Evolutionary conservation across 2,329 filamentous ascomycete species (phyloP).

Genomic region (Alternaria novae-zelandiae): DNA sequence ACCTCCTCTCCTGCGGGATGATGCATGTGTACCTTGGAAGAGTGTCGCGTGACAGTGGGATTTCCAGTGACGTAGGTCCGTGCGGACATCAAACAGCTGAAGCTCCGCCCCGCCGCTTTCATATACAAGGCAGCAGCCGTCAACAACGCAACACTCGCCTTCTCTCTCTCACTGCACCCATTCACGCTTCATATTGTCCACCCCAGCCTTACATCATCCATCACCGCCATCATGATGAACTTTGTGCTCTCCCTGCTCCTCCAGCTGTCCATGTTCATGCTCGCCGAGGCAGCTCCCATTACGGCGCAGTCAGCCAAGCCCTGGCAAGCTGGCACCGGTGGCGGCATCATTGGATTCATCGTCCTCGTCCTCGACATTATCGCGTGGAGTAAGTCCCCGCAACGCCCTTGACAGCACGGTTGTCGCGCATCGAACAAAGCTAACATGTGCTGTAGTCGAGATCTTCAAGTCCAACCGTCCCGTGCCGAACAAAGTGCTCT

Average conservation of each 20-base stretch:
- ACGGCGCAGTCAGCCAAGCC: slow-evolving; percentile 50
- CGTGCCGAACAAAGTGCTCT: slow-evolving; percentile 64
- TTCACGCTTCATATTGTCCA: background rate
- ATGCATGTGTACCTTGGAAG: slow-evolving; percentile 3
- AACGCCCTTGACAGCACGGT: too few species aligned
- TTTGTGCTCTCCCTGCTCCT: slow-evolving; percentile 54
- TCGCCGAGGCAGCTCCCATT: slow-evolving; percentile 58
- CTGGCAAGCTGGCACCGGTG: slow-evolving; percentile 67
- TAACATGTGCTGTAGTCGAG: slow-evolving; percentile 59
- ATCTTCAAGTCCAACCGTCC: slow-evolving; percentile 69
- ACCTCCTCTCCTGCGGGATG: background rate
- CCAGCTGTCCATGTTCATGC: slow-evolving; percentile 60
- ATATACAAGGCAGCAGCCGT: slow-evolving; percentile 19
- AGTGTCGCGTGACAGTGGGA: slow-evolving; percentile 6
- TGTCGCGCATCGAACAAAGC: slow-evolving; percentile 5
- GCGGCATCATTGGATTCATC: slow-evolving; percentile 67
- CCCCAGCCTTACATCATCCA: background rate
- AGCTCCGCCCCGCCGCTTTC: slow-evolving; percentile 10
- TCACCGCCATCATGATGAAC: slow-evolving; percentile 38
- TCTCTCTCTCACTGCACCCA: background rate
- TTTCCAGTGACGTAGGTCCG: slow-evolving; percentile 22
- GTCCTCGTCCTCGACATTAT: slow-evolving; percentile 68
- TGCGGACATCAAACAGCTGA: slow-evolving; percentile 7
- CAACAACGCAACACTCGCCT: background rate
- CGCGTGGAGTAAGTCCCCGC: slow-evolving; percentile 61